phyloP scores from a whole-genome alignment of 257 asterid genomes.

The Solanum neorickii region DNA sequence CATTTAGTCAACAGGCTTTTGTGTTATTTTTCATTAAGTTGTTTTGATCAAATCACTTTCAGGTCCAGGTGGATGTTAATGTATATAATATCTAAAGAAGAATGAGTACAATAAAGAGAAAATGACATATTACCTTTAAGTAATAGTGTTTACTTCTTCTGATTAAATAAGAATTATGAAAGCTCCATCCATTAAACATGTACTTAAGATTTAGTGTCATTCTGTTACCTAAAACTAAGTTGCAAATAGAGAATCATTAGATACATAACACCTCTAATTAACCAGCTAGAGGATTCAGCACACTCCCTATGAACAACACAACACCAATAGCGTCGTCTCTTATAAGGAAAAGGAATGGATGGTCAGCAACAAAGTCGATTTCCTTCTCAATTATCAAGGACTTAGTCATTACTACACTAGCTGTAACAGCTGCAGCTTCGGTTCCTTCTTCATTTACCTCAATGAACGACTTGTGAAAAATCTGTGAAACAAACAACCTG shows the following conservation, averaged over 20 bases:
- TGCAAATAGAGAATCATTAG: too few species aligned
- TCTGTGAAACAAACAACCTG: constrained; percentile 11
- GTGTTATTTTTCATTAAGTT: too few species aligned
- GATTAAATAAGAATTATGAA: too few species aligned
- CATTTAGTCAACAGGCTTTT: too few species aligned
- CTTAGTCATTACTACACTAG: background rate
- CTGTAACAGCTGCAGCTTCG: constrained; percentile 20
- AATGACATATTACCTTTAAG: background rate
- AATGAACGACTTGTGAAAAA: background rate
- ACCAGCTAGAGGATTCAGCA: constrained; percentile 13
- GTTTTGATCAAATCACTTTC: background rate
- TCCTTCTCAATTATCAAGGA: background rate
- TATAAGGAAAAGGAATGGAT: constrained; percentile 20
- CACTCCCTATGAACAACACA: constrained; percentile 14
- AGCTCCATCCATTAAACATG: too few species aligned
- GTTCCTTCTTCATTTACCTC: constrained; percentile 33
- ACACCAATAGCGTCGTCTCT: constrained; percentile 19
- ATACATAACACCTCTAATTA: background rate
- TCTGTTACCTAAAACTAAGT: too few species aligned
- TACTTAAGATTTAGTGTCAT: too few species aligned
- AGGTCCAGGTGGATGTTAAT: background rate
- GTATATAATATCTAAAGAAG: background rate
- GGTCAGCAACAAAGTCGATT: constrained; percentile 21
- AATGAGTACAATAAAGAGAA: background rate
- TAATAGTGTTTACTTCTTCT: too few species aligned